Base-by-base conservation (phyloP, 2,329 filamentous ascomycete species). In the Dryadomyces quercivorus region DNA sequence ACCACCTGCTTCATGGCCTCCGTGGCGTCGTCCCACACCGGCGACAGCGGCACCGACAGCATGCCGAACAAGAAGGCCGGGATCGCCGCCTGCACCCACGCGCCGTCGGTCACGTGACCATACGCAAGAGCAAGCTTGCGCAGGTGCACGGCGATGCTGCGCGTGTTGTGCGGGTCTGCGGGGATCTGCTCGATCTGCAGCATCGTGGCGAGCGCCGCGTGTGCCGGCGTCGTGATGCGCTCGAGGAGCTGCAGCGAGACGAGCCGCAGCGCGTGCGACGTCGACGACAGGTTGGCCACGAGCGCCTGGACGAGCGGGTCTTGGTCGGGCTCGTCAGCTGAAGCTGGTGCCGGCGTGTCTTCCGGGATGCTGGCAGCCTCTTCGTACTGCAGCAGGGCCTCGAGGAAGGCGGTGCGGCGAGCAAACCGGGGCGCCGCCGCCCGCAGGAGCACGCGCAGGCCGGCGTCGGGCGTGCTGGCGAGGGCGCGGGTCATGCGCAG, bases 31-130 rank as follows among this genome's bases (percentile, higher is more conserved):
- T 95, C 88, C 88, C 92, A 96, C 6, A 94, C 75, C 40, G 89
- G 89, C 0, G 90, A 80, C 59, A 96, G 75, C 61, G 86, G 88
- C 50, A 95, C 82, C 0, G 91, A 93, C 57, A 97, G 76, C 68
- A 96, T 78, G 50, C 93, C 93, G 62, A 96, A 95, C 62, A 89
- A 83, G 63, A 91, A 97, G 0, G 81, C 77, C 0, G 91, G 87
- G 34, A 97, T 77, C 7, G 89, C 81, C 61, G 79, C 76, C 56
- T 79, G 75, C 59, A 94, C 70, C 80, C 85, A 87, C 1, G 78
- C 78, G 42, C 79, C 75, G 2, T 78, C 70, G 44, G 74, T 71
- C 10, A 84, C 65, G 22, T 77, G 73, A 6, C 77, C 69, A 64
- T 93, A 95, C 34, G 70, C 70, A 53, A 76, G 70, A 15, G 84